Evolutionary conservation across 139 green algal genomes (phyloP).

Genomic region (Coccomyxa sp.): DNA sequence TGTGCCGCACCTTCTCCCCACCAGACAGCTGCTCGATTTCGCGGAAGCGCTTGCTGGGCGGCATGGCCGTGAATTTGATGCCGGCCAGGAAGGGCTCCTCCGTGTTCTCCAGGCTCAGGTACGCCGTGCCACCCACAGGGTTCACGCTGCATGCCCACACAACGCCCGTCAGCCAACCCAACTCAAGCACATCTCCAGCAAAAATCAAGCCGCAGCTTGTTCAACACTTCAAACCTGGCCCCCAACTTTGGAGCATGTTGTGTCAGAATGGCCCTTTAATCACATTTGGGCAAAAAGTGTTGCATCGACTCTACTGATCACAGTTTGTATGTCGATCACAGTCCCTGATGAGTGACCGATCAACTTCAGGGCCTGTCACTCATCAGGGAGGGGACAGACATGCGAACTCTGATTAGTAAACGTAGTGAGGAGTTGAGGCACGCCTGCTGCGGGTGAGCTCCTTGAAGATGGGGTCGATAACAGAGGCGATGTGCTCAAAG

Average conservation of each 20-base stretch:
- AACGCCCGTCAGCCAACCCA: not conserved
- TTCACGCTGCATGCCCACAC: conserved; percentile 35
- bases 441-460: conserved; percentile 23
- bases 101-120: conserved; percentile 79
- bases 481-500: conserved; percentile 73
- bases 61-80: conserved; percentile 94
- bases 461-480: conserved; percentile 95
- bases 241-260: no score
- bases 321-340: no score
- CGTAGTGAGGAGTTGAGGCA: not conserved
- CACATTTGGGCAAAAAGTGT: no score
- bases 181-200: no score
- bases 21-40: conserved; percentile 98
- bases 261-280: no score
- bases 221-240: no score
- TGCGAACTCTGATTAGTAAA: no score
- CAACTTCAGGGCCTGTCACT: no score
- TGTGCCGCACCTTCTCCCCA: conserved; percentile 41
- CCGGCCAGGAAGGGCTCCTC: conserved; percentile 80
- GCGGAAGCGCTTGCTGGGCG: conserved; percentile 92
- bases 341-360: no score
- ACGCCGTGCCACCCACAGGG: conserved; percentile 75
- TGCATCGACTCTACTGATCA: no score
- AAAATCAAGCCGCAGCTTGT: no score
- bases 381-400: no score